phyloP scores from a whole-genome alignment of 495 filamentous ascomycete genomes.

The Daldinia concentrica region DNA sequence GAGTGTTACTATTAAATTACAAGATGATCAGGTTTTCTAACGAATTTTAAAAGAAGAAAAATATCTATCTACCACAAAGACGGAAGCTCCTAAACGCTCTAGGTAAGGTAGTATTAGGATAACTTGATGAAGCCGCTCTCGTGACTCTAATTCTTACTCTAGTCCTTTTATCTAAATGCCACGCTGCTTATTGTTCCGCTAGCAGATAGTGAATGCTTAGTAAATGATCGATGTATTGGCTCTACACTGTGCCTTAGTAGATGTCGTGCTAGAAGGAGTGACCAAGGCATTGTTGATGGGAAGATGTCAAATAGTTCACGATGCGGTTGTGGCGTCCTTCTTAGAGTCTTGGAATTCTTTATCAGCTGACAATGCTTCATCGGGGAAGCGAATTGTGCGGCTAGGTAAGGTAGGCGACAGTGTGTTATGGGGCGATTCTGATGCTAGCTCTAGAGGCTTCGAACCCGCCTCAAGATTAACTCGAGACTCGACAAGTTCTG shows the following conservation, averaged over 20 bases:
- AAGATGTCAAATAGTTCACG: constrained; percentile 28
- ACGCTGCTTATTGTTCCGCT: constrained; percentile 26
- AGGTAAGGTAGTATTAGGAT: not conserved
- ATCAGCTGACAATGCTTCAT: constrained; percentile 42
- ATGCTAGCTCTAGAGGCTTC: not conserved
- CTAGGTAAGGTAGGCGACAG: constrained; percentile 26
- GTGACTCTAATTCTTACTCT: not conserved
- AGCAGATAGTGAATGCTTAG: constrained; percentile 9
- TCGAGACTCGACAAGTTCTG: constrained; percentile 6
- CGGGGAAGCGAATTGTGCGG: constrained; percentile 57
- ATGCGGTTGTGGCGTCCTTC: constrained; percentile 5
- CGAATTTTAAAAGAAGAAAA: not conserved
- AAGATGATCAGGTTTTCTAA: not conserved
- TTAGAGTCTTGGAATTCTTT: constrained; percentile 8
- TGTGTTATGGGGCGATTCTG: not conserved
- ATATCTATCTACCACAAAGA: constrained; percentile 12
- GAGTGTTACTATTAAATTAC: constrained; percentile 11
- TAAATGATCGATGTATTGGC: constrained; percentile 9
- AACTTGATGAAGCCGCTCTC: not conserved
- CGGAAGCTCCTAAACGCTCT: constrained; percentile 13
- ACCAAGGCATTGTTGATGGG: not conserved
- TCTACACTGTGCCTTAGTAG: not conserved
- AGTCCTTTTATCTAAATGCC: not conserved
- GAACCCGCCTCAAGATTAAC: constrained; percentile 8
- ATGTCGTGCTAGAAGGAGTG: not conserved